Conservation (phyloP, 805 yeast genomes). For the Barnettozyma salicaria region DNA sequence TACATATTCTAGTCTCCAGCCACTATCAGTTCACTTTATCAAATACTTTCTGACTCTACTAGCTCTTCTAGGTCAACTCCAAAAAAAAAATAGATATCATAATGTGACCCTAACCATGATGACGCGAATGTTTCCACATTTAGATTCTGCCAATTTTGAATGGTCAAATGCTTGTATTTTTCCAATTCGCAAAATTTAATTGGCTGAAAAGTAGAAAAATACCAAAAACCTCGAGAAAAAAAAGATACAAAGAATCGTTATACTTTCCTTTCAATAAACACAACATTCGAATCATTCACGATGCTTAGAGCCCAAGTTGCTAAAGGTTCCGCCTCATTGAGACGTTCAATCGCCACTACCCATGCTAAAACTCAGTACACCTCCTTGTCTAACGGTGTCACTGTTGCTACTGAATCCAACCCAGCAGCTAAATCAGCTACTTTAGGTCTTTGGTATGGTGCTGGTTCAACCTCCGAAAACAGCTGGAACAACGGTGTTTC, state of each 20-base stretch:
- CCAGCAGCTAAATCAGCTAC: slow-evolving; percentile 50
- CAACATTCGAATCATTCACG: slow-evolving; percentile 6
- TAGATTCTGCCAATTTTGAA: slow-evolving; percentile 2
- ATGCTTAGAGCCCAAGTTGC: slow-evolving; percentile 26
- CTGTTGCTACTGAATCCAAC: slow-evolving; percentile 64
- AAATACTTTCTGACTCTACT: too few relatives aligned
- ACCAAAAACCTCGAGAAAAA: slow-evolving; percentile 4
- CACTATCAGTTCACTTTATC: too few relatives aligned
- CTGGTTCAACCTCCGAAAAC: slow-evolving; percentile 78
- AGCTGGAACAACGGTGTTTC: slow-evolving; percentile 80
- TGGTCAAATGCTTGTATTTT: slow-evolving; percentile 8
- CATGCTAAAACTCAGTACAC: slow-evolving; percentile 61
- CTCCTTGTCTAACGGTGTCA: slow-evolving; percentile 65
- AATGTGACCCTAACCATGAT: slow-evolving; percentile 6
- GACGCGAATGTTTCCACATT: slow-evolving; percentile 1
- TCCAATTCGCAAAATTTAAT: slow-evolving; percentile 19
- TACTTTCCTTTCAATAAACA: not conserved
- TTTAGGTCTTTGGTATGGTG: slow-evolving; percentile 64
- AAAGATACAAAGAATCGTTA: not conserved
- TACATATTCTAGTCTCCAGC: not conserved
- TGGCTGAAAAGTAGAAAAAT: slow-evolving; percentile 11
- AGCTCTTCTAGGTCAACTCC: too few relatives aligned
- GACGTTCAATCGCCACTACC: slow-evolving; percentile 54
- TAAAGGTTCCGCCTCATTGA: slow-evolving; percentile 13
- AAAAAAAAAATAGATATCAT: not conserved